These are phyloP conservation scores for Oryza australiensis DNA, from an alignment of 176 grass and related monocot genomes.

Conservation along the genomic window DNA sequence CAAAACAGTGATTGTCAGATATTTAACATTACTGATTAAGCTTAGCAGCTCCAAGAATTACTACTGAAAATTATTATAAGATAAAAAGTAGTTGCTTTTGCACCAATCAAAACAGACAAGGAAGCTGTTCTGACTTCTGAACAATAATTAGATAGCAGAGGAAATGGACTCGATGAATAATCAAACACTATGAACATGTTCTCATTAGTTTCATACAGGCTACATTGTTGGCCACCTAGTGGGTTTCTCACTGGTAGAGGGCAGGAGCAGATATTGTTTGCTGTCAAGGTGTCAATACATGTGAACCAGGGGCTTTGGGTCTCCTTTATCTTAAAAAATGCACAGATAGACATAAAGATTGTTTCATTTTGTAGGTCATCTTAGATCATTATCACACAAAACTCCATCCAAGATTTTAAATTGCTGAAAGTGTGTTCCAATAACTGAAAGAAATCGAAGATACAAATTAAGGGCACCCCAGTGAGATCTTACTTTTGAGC, in stretches of 20 bases:
- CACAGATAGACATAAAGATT: neutral
- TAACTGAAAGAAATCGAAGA: neutral
- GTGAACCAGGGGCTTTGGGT: slow-evolving; percentile 2
- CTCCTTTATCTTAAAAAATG: slow-evolving; percentile 21
- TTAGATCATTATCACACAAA: neutral
- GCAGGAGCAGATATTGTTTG: neutral
- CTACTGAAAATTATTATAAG: slow-evolving; percentile 1
- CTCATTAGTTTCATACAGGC: neutral
- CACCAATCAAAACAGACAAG: neutral
- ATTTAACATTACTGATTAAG: neutral
- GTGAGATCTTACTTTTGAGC: neutral
- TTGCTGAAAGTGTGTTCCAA: slow-evolving; percentile 11
- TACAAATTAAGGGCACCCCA: neutral
- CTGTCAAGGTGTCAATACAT: slow-evolving; percentile 14
- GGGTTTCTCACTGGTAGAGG: neutral
- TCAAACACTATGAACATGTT: slow-evolving; percentile 8
- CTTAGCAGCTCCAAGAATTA: slow-evolving; percentile 20
- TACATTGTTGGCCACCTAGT: neutral
- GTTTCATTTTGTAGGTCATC: neutral
- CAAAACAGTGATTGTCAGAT: slow-evolving; percentile 9
- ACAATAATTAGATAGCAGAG: slow-evolving; percentile 8
- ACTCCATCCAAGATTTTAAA: neutral
- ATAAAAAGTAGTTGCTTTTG: neutral
- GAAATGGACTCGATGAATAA: slow-evolving; percentile 15
- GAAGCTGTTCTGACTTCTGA: slow-evolving; percentile 1